Conservation (phyloP, 345 rosid species). For the Leavenworthia alabamica region DNA sequence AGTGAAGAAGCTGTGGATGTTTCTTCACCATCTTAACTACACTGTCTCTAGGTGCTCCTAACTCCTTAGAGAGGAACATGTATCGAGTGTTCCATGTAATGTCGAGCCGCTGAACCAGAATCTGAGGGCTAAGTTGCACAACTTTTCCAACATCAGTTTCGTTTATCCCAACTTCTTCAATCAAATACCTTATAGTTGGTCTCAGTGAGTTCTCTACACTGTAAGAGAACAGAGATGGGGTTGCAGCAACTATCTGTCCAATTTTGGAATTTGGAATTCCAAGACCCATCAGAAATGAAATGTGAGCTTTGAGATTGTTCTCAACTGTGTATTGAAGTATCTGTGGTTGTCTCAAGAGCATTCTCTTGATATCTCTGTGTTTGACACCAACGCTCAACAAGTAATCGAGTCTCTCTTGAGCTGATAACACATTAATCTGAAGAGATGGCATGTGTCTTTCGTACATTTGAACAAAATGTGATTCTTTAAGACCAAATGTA, state of each 20-base stretch:
- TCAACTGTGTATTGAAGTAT: conserved; percentile 83
- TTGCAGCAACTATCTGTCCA: conserved; percentile 72
- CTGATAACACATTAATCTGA: conserved; percentile 68
- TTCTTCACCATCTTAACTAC: conserved; percentile 87
- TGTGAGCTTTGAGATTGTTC: conserved; percentile 72
- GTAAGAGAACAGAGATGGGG: conserved; percentile 82
- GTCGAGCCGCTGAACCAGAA: conserved; percentile 89
- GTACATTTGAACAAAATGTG: conserved; percentile 82
- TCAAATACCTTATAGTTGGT: conserved; percentile 84
- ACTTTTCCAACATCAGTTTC: conserved; percentile 74
- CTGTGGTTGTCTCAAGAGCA: conserved; percentile 91
- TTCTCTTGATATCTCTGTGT: conserved; percentile 72
- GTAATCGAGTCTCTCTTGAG: conserved; percentile 83
- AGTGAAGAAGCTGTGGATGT: conserved; percentile 94
- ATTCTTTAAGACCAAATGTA: conserved; percentile 73
- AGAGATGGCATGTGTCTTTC: conserved; percentile 86
- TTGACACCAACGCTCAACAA: conserved; percentile 81
- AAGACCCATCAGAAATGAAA: conserved; percentile 64
- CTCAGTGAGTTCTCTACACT: conserved; percentile 84
- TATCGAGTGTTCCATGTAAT: conserved; percentile 87
- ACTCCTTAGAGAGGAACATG: conserved; percentile 76
- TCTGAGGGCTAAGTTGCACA: conserved; percentile 91
- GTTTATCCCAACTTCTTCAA: conserved; percentile 92
- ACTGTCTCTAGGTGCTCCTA: conserved; percentile 88
- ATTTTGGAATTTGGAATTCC: conserved; percentile 75